phyloP scores from a whole-genome alignment of 345 rosid genomes.

The Hirschfeldia incana region DNA sequence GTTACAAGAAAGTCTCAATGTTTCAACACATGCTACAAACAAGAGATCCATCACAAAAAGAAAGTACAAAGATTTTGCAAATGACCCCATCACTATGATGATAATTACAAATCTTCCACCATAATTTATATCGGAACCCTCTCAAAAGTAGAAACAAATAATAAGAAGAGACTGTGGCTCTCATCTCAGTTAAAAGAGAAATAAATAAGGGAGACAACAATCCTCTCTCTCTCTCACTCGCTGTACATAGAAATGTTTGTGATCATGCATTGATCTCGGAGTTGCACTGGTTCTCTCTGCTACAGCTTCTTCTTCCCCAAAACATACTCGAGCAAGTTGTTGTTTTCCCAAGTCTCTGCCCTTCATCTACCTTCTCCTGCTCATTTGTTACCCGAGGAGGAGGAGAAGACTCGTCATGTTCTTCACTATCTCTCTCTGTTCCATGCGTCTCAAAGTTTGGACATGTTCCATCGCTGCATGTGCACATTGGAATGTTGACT shows the following conservation, averaged over 20 bases:
- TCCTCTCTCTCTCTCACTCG: slow-evolving; percentile 9
- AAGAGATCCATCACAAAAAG: slow-evolving; percentile 4
- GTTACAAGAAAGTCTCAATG: background rate
- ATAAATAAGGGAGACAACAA: background rate
- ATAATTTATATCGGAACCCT: slow-evolving; percentile 18
- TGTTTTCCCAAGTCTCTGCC: slow-evolving; percentile 74
- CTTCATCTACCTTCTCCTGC: slow-evolving; percentile 76
- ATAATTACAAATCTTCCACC: slow-evolving; percentile 40
- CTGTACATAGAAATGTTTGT: slow-evolving; percentile 33
- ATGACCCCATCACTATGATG: slow-evolving; percentile 14
- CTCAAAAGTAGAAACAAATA: slow-evolving; percentile 29
- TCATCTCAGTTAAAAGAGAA: background rate
- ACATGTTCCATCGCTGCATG: slow-evolving; percentile 83
- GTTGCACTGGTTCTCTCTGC: slow-evolving; percentile 96
- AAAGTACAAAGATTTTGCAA: slow-evolving; percentile 19
- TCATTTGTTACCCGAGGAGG: slow-evolving; percentile 49
- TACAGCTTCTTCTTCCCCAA: slow-evolving; percentile 99
- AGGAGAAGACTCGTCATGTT: slow-evolving; percentile 45
- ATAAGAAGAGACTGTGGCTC: slow-evolving; percentile 18
- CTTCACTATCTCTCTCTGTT: slow-evolving; percentile 43
- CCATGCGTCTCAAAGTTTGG: slow-evolving; percentile 71
- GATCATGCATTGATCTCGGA: slow-evolving; percentile 90
- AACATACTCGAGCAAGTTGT: slow-evolving; percentile 91
- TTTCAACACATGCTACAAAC: slow-evolving; percentile 2
- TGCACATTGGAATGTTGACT: slow-evolving; percentile 79